phyloP scores from a whole-genome alignment of 2,329 filamentous ascomycete species.

The Thelonectria rubi region DNA sequence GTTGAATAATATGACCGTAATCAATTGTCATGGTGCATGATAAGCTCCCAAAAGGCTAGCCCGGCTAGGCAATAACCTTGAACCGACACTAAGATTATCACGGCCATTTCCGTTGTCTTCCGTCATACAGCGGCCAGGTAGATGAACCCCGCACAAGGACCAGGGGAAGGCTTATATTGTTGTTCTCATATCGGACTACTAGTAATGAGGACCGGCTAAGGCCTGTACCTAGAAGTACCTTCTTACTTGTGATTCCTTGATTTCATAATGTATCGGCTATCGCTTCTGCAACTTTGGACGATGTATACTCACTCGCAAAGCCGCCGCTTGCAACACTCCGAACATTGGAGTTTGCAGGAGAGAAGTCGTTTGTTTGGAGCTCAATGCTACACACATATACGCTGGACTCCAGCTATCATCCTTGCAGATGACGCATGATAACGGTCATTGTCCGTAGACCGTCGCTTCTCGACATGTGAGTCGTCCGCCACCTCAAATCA shows the following conservation, averaged over 20 bases:
- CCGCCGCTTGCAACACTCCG: neutral
- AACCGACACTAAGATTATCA: neutral
- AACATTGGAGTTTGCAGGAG: neutral
- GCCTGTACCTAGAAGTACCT: too few species aligned
- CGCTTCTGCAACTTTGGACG: too few species aligned
- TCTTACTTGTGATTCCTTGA: too few species aligned
- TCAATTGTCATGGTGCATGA: neutral
- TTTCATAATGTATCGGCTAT: too few species aligned
- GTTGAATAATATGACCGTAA: neutral
- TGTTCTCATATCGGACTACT: neutral
- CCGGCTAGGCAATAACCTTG: neutral
- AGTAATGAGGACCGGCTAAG: too few species aligned
- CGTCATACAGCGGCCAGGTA: neutral
- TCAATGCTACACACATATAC: neutral
- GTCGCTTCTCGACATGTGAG: neutral
- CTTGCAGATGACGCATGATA: neutral
- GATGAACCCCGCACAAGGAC: neutral
- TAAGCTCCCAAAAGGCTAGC: neutral
- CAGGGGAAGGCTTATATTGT: neutral
- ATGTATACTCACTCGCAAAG: too few species aligned
- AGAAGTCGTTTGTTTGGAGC: neutral
- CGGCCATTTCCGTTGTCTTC: neutral
- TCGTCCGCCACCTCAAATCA: neutral
- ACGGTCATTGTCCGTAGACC: neutral
- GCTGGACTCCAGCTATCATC: neutral